Percentiles rank a stretch among this genome's conserved stretches.
phyloP scores from a whole-genome alignment of 192 early-diverging fungal species.

The Coemansia sp. region DNA sequence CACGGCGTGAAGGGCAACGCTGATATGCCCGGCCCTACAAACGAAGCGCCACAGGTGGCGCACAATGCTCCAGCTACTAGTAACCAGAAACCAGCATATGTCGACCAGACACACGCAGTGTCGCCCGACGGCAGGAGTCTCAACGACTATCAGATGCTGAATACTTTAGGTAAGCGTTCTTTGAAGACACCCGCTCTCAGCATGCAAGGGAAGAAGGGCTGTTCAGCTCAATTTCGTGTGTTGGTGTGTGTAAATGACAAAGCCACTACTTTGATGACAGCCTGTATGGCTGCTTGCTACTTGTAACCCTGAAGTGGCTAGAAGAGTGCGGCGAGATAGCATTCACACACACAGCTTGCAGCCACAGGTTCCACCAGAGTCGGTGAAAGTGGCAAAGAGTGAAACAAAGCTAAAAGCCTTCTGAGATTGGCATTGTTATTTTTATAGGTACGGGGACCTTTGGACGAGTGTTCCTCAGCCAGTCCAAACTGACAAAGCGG shows the following conservation, averaged over 20 bases:
- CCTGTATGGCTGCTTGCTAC: neutral
- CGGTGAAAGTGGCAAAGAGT: neutral
- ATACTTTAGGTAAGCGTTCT: slow-evolving; percentile 49
- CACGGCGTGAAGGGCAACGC: slow-evolving; percentile 3
- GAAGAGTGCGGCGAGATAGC: neutral
- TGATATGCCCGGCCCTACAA: neutral
- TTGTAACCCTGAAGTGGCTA: neutral
- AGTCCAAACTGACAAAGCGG: slow-evolving; percentile 67
- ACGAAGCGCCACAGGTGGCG: neutral
- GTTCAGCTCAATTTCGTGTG: no score
- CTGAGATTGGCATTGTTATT: neutral
- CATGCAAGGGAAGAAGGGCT: neutral
- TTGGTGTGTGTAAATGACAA: no score
- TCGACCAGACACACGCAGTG: neutral
- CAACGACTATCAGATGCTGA: slow-evolving; percentile 52
- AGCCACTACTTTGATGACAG: neutral
- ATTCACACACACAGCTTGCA: neutral
- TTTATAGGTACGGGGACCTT: slow-evolving; percentile 94
- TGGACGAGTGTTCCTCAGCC: slow-evolving; percentile 90
- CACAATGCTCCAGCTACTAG: slow-evolving; percentile 1
- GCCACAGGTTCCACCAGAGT: neutral
- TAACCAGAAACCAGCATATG: slow-evolving; percentile 2
- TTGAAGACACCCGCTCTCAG: neutral
- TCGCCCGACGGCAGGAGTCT: slow-evolving; percentile 46
- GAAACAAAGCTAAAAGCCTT: neutral